Evolutionary conservation across 495 filamentous ascomycete species (phyloP).

Genomic region (Daldinia concentrica): DNA sequence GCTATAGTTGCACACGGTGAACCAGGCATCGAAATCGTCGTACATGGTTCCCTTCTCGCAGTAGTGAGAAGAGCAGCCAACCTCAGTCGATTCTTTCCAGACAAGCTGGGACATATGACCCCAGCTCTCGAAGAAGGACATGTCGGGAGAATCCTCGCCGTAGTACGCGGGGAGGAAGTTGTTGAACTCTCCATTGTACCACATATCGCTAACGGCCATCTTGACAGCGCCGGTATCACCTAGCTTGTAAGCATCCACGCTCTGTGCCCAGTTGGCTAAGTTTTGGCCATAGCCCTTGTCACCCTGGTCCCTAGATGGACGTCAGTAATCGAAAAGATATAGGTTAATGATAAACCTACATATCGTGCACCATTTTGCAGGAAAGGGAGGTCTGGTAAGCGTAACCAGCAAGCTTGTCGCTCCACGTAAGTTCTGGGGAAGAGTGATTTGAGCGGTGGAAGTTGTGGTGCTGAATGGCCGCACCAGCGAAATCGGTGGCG

Average conservation of each 20-base stretch:
- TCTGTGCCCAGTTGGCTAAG: conserved; percentile 65
- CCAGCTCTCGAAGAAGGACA: conserved; percentile 71
- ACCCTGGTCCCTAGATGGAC: conserved; percentile 53
- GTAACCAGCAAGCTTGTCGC: conserved; percentile 65
- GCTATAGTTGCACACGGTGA: conserved; percentile 91
- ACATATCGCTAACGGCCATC: conserved; percentile 74
- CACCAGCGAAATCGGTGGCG: conserved; percentile 52
- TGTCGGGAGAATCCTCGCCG: conserved; percentile 57
- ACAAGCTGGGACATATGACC: conserved; percentile 93
- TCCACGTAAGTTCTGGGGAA: conserved; percentile 69
- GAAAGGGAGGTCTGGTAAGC: conserved; percentile 59
- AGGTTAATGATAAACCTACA: conserved; percentile 62
- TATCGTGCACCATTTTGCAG: conserved; percentile 80
- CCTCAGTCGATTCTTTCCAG: conserved; percentile 74
- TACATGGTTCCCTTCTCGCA: conserved; percentile 59
- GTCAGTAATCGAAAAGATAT: conserved; percentile 32
- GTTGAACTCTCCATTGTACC: conserved; percentile 83
- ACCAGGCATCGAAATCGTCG: conserved; percentile 53
- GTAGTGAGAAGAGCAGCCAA: conserved; percentile 78
- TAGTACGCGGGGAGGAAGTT: conserved; percentile 51
- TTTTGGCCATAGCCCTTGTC: conserved; percentile 85
- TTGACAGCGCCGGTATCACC: conserved; percentile 61
- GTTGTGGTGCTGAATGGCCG: conserved; percentile 80
- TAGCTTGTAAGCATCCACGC: conserved; percentile 38
- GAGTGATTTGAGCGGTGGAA: conserved; percentile 86